Evolutionary conservation across 176 grass and related monocot species (phyloP).

Genomic region (Oryza punctata): DNA sequence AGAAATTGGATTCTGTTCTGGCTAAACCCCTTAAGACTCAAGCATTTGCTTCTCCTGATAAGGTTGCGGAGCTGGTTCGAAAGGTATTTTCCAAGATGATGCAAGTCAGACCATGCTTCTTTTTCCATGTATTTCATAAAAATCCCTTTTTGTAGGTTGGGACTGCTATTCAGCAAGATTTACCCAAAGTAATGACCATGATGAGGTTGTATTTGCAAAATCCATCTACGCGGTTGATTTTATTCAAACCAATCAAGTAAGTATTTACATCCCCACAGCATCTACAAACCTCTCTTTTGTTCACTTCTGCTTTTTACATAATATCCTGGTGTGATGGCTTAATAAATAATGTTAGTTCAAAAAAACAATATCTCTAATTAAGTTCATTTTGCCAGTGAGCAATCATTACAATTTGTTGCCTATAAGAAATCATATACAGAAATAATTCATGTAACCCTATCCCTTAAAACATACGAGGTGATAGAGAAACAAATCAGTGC

Average conservation of each 20-base stretch:
- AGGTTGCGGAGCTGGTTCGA: constrained; percentile 89
- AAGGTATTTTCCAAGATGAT: constrained; percentile 56
- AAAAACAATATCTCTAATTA: neutral
- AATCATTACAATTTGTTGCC: neutral
- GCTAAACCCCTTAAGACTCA: constrained; percentile 91
- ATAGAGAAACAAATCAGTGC: neutral
- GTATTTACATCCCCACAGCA: neutral
- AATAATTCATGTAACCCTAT: constrained; percentile 4
- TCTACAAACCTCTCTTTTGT: neutral
- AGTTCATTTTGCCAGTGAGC: neutral
- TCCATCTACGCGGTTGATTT: constrained; percentile 86
- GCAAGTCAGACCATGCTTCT: neutral
- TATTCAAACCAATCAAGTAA: constrained; percentile 99
- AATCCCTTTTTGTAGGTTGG: constrained; percentile 52
- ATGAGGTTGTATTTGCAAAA: constrained; percentile 99
- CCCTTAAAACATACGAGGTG: neutral
- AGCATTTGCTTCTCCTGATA: constrained; percentile 94
- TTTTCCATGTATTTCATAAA: neutral
- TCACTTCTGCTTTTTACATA: neutral
- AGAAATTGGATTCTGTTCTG: constrained; percentile 91
- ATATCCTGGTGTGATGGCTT: constrained; percentile 2
- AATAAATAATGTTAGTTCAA: constrained; percentile 1
- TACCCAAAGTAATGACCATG: constrained; percentile 76
- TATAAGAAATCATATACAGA: neutral
- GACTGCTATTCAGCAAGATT: constrained; percentile 67